Base-by-base conservation (phyloP, 2,329 filamentous ascomycete species). In the Lasiodiplodia sp. region DNA sequence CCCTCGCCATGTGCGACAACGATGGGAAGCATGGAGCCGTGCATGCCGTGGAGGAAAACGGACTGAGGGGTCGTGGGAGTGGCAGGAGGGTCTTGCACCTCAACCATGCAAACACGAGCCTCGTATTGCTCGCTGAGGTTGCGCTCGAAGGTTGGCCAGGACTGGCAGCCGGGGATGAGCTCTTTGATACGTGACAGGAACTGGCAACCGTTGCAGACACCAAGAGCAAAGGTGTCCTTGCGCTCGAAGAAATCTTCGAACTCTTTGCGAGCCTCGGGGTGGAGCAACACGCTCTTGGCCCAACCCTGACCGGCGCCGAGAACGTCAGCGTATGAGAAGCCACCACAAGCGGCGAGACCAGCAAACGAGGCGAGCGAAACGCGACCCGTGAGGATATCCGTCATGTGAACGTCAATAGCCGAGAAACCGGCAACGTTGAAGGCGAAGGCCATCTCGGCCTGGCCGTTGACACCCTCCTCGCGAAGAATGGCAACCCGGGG, bases 401-500 rank as follows among this genome's bases (percentile, higher is more conserved):
- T 96, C 96, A 99, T 98, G 85, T 97, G 95, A 1, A 98, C 91
- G 76, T 99, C 95, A 57, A 98, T 88, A 16, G 94, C 89, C 62
- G 94, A 91, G 82, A 98, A 98, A 47, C 95, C 95, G 53, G 96
- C 95, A 44, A 90, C 89, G 72, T 91, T 90, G 86, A 98, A 98
- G 60, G 94, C 94, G 76, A 97, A 98, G 0, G 96, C 96, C 93
- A 99, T 97, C 80, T 99, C 96, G n/a, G 93, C 90, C 75, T 97
- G 89, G 52, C 94, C 93, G 82, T 99, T 98, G 73, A 97, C 93
- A 78, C 96, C 96, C 79, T 97, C 94, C 80, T 98, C 96, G 76
- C 96, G 88, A 25, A 99, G 88, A 73, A 99, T 97, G 53, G 96
- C 96, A 28, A 99, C 94, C 38, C 90, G 89, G 1, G 92, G 92